Conservation (phyloP, 805 yeast species). For the Hanseniaspora nectarophila region DNA sequence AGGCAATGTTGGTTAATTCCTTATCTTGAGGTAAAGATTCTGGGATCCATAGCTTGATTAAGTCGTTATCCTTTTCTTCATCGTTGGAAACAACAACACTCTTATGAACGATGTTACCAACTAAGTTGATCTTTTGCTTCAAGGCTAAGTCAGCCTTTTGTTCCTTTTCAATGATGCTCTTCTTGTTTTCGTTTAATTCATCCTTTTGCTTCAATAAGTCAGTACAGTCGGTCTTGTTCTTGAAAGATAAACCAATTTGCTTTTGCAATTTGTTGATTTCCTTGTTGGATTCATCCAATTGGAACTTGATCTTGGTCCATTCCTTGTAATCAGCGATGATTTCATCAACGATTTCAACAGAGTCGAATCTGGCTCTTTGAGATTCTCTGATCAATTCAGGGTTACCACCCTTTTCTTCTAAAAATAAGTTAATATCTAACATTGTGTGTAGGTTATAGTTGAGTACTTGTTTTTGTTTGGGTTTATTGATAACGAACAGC, state of each 20-base stretch:
- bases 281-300: slow-evolving; percentile 83
- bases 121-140: slow-evolving; percentile 69
- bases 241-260: slow-evolving; percentile 82
- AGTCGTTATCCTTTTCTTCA: slow-evolving; percentile 76
- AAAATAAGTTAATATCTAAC: slow-evolving; percentile 87
- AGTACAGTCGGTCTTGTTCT: slow-evolving; percentile 87
- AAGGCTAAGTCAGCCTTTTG: slow-evolving; percentile 66
- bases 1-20: slow-evolving; percentile 51
- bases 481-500: too few species aligned
- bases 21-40: slow-evolving; percentile 37
- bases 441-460: slow-evolving; percentile 29
- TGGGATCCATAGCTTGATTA: slow-evolving; percentile 82
- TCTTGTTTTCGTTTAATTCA: slow-evolving; percentile 56
- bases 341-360: slow-evolving; percentile 92
- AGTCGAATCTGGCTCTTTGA: slow-evolving; percentile 86
- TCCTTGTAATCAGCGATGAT: slow-evolving; percentile 80
- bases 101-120: slow-evolving; percentile 91
- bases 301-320: slow-evolving; percentile 85
- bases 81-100: slow-evolving; percentile 76
- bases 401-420: slow-evolving; percentile 94
- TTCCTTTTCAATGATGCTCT: slow-evolving; percentile 52
- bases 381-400: slow-evolving; percentile 80
- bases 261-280: slow-evolving; percentile 79
- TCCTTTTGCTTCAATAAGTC: slow-evolving; percentile 78
- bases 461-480: too few species aligned